Evolutionary conservation across 108 stramenopile genomes (phyloP).

Genomic region (Discostella pseudostelligera): DNA sequence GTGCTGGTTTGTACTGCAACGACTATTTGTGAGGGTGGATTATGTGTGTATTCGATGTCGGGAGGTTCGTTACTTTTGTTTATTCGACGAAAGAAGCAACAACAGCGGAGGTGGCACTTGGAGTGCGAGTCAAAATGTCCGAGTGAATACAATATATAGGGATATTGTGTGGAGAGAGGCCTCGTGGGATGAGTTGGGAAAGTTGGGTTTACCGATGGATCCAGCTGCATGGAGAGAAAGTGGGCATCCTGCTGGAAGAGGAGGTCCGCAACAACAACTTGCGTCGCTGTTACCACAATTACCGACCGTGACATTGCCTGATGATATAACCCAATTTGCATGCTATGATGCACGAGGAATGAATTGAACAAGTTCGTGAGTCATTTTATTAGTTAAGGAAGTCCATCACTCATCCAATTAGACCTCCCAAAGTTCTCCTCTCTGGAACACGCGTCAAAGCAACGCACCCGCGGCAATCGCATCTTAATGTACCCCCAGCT

Average conservation of each 20-base stretch:
- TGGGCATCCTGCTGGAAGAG: slow-evolving; percentile 7
- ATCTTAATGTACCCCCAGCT: slow-evolving; percentile 72
- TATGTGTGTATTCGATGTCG: slow-evolving; percentile 60
- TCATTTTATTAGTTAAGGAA: no score
- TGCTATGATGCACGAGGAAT: slow-evolving; percentile 2
- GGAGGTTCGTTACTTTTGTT: slow-evolving; percentile 59
- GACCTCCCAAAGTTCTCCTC: slow-evolving; percentile 62
- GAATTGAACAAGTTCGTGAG: background rate
- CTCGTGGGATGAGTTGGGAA: slow-evolving; percentile 54
- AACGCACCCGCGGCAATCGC: slow-evolving; percentile 80
- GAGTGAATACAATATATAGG: slow-evolving; percentile 50
- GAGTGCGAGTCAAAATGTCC: background rate
- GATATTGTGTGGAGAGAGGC: slow-evolving; percentile 79
- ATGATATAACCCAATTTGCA: slow-evolving; percentile 34
- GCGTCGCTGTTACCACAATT: slow-evolving; percentile 34
- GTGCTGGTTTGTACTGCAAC: slow-evolving; percentile 58
- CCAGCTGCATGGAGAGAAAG: slow-evolving; percentile 52
- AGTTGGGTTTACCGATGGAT: slow-evolving; percentile 51
- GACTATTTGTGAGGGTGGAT: slow-evolving; percentile 67
- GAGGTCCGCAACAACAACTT: slow-evolving; percentile 12
- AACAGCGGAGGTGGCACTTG: background rate
- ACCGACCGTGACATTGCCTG: slow-evolving; percentile 45
- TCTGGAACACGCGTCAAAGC: slow-evolving; percentile 62
- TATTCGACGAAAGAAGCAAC: slow-evolving; percentile 1
- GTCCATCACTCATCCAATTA: slow-evolving; percentile 46